phyloP scores from a whole-genome alignment of 805 yeast genomes.

The Metschnikowia drakensbergensis region DNA sequence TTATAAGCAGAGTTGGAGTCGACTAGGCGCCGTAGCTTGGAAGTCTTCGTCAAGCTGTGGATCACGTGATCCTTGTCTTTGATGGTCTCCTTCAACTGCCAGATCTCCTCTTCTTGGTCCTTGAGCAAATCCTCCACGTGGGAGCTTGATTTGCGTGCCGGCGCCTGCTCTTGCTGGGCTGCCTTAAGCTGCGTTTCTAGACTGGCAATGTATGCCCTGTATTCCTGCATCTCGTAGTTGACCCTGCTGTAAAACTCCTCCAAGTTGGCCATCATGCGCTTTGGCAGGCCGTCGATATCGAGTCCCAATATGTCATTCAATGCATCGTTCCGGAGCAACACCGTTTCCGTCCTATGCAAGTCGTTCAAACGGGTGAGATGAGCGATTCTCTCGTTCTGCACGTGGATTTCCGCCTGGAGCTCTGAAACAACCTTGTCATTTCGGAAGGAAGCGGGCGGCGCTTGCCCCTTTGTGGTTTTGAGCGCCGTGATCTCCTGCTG shows the following conservation, averaged over 20 bases:
- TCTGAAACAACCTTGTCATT: constrained; percentile 3
- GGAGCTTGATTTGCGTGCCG: background rate
- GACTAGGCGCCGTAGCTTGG: constrained; percentile 50
- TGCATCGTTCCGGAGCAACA: constrained; percentile 55
- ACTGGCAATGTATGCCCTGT: constrained; percentile 55
- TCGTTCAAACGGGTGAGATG: constrained; percentile 66
- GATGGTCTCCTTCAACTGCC: constrained; percentile 56
- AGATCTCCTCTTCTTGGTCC: constrained; percentile 67
- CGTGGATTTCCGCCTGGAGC: constrained; percentile 58
- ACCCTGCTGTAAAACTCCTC: constrained; percentile 48
- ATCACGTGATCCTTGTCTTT: constrained; percentile 78
- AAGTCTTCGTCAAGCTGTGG: constrained; percentile 63
- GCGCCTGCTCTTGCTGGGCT: constrained; percentile 20
- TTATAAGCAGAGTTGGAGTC: constrained; percentile 26
- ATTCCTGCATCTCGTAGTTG: constrained; percentile 53
- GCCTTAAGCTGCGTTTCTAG: constrained; percentile 52
- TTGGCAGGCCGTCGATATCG: constrained; percentile 31
- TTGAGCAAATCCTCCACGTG: constrained; percentile 35
- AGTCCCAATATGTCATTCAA: constrained; percentile 55
- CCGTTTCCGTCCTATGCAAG: constrained; percentile 52
- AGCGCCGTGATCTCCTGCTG: constrained; percentile 46
- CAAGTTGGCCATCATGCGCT: constrained; percentile 42
- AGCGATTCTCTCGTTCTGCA: constrained; percentile 63
- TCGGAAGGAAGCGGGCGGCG: background rate
- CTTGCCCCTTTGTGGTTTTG: constrained; percentile 13